Evolutionary conservation across 805 yeast genomes (phyloP).

Genomic region (Komagataella phaffii): DNA sequence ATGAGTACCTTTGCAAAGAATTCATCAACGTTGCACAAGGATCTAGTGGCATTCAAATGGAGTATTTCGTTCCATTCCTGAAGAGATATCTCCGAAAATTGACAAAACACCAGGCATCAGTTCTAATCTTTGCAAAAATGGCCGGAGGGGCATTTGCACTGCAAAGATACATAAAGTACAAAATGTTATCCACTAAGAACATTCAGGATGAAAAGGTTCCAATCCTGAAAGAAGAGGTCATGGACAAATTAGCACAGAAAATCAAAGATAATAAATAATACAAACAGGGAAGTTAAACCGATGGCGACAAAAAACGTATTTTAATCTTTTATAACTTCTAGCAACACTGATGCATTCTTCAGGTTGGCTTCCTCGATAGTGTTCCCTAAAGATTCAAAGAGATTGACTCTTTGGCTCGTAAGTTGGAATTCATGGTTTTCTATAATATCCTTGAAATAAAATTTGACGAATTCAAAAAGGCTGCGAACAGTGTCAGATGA

Average conservation of each 20-base stretch:
- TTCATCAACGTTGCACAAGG: conserved; percentile 8
- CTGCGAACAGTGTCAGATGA: conserved; percentile 41
- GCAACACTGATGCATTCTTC: conserved; percentile 65
- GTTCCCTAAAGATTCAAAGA: conserved; percentile 36
- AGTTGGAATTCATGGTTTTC: conserved; percentile 39
- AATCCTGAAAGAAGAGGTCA: background rate
- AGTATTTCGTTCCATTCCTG: conserved; percentile 7
- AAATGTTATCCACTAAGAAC: conserved; percentile 11
- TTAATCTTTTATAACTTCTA: conserved; percentile 34
- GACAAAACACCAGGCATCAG: conserved; percentile 14
- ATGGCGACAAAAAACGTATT: background rate
- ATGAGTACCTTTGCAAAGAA: conserved; percentile 6
- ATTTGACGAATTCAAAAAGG: conserved; percentile 58
- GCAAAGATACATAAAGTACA: conserved; percentile 12
- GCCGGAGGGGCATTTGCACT: conserved; percentile 14
- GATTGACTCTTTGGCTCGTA: conserved; percentile 41
- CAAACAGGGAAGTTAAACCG: background rate
- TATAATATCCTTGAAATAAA: conserved; percentile 29
- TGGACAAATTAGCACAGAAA: background rate
- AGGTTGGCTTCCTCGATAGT: conserved; percentile 67
- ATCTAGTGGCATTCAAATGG: conserved; percentile 10
- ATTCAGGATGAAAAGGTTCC: background rate
- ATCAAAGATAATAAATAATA: background rate
- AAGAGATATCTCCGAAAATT: conserved; percentile 6
- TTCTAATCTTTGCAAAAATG: conserved; percentile 17